phyloP scores from a whole-genome alignment of 495 filamentous ascomycete species.

The Bryoglossum gracile region DNA sequence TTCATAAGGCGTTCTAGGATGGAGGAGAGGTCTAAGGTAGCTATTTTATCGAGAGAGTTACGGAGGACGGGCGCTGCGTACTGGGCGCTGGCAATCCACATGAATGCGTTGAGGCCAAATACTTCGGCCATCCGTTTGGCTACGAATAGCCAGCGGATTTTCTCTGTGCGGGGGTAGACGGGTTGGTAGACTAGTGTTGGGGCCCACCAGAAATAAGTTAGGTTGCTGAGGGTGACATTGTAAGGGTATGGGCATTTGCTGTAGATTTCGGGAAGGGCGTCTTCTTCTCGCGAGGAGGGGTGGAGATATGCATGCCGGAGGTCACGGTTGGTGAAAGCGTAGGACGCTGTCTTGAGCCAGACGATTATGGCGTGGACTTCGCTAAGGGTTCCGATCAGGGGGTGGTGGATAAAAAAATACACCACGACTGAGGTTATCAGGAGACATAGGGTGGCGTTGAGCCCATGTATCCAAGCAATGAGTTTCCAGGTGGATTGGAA shows the following conservation, averaged over 20 bases:
- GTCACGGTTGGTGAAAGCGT: slow-evolving; percentile 94
- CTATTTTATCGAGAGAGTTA: slow-evolving; percentile 83
- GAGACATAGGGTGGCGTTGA: slow-evolving; percentile 79
- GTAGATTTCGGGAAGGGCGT: slow-evolving; percentile 72
- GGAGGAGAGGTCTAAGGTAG: slow-evolving; percentile 66
- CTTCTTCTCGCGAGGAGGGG: slow-evolving; percentile 48
- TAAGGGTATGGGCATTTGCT: slow-evolving; percentile 74
- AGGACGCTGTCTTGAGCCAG: slow-evolving; percentile 91
- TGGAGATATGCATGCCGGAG: slow-evolving; percentile 81
- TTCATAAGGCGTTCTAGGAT: slow-evolving; percentile 91
- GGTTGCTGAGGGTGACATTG: slow-evolving; percentile 81
- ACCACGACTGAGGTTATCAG: slow-evolving; percentile 75
- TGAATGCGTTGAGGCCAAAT: slow-evolving; percentile 66
- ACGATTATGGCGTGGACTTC: slow-evolving; percentile 91
- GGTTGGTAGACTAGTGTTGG: slow-evolving; percentile 96
- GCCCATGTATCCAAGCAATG: slow-evolving; percentile 66
- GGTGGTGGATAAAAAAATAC: slow-evolving; percentile 85
- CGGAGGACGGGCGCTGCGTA: slow-evolving; percentile 84
- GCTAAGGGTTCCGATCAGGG: slow-evolving; percentile 83
- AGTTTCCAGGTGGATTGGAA: slow-evolving; percentile 70
- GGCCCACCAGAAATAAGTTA: slow-evolving; percentile 94
- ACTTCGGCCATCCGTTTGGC: slow-evolving; percentile 73
- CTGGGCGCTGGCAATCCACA: slow-evolving; percentile 88
- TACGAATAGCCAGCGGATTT: slow-evolving; percentile 81
- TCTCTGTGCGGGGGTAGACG: slow-evolving; percentile 75